Base-by-base conservation (phyloP, 441 rosid species). In the Aleurites moluccanus region DNA sequence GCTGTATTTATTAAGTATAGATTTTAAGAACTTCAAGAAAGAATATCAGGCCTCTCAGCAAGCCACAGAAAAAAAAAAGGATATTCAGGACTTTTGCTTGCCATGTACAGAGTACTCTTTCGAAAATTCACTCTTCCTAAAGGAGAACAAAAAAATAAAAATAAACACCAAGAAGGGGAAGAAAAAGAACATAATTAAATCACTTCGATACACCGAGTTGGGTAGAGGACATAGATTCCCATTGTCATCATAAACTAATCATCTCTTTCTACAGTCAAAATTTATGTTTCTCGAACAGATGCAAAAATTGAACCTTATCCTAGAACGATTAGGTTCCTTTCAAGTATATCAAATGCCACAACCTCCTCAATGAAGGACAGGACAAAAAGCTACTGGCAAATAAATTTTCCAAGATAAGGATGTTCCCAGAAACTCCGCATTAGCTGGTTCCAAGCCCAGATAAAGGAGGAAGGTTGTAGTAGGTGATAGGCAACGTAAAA, bases 181-280 rank as follows among this genome's bases (percentile, higher is more conserved):
- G 38, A 44, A 62, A 15, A 33, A 13, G 47, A 28, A 55, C 21
- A 65, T 44, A 14, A 13, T 67, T 35, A 28, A 25, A 64, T 13
- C 1, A 38, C 47, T 38, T 53, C 6, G 30, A 27, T 53, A 27
- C 35, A 33, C 10, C 65, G 13, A 27, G 21, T 47, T 75, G 59
- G 67, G 56, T 15, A 9, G 45, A 67, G 45, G 28, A 21, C 21
- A 52, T 38, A 35, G 20, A 20, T 38, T 52, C 50, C n/a, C n/a
- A n/a, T 64, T n/a, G 47, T 73, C 25, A 38, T 8, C 40, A 64
- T 35, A 13, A 59, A 73, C 15, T 49, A 64, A 63, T 30, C 25
- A n/a, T 4, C 69, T 38, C 52, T 63, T 35, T 64, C 38, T 18
- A 55, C 8, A 63, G 63, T 35, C 21, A 33, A 49, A 14, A 47